Evolutionary conservation across 331 rosid species (phyloP).

Genomic region (Malus hybrid): DNA sequence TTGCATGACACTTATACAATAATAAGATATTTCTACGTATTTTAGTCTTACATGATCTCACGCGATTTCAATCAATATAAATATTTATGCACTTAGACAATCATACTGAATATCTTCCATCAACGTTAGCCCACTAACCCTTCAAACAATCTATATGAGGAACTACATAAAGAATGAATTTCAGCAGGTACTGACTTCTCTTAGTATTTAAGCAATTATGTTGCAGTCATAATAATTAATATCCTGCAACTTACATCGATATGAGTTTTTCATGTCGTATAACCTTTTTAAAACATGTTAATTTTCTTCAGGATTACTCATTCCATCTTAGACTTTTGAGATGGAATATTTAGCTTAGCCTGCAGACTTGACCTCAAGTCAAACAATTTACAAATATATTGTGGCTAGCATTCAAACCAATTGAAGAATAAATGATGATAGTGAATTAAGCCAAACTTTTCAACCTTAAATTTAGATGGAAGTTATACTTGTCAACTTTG

Average conservation of each 20-base stretch:
- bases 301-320: slow-evolving; percentile 1
- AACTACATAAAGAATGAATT: not conserved
- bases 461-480: not conserved
- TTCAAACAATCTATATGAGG: not conserved
- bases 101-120: no score
- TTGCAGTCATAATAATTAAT: not conserved
- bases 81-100: not conserved
- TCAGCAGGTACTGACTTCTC: not conserved
- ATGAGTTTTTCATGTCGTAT: not conserved
- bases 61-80: no score
- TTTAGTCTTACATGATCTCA: not conserved
- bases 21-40: no score
- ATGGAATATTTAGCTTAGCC: not conserved
- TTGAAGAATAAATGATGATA: not conserved
- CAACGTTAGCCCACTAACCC: not conserved
- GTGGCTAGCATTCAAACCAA: not conserved
- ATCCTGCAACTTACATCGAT: not conserved
- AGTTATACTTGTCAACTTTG: not conserved
- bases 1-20: not conserved
- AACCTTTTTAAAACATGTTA: not conserved
- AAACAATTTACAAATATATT: not conserved
- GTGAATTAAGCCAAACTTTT: not conserved
- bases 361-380: not conserved
- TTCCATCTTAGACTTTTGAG: not conserved
- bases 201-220: not conserved